These are phyloP conservation scores for Wickerhamiella domercqiae DNA, from an alignment of 805 yeast genomes.

Conservation along the genomic window DNA sequence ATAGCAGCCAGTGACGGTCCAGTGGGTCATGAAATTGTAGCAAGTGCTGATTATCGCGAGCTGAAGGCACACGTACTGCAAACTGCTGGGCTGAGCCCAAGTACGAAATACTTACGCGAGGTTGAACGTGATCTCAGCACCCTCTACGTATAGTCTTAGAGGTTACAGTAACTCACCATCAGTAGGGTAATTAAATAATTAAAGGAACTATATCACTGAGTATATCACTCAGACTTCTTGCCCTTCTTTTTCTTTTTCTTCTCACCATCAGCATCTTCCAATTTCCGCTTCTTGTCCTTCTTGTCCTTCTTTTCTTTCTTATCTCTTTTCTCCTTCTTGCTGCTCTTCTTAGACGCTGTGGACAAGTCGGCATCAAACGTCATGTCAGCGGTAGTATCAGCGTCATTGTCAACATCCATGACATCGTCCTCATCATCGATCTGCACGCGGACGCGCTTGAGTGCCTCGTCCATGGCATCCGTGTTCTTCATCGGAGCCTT, in stretches of 20 bases:
- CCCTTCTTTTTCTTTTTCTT: constrained; percentile 39
- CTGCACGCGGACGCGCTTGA: constrained; percentile 40
- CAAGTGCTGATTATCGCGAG: constrained; percentile 6
- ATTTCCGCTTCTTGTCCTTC: constrained; percentile 30
- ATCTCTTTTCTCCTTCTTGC: constrained; percentile 36
- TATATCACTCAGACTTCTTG: constrained; percentile 20
- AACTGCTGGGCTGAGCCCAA: constrained; percentile 3
- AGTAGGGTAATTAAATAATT: constrained; percentile 3
- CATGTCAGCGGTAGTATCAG: constrained; percentile 14
- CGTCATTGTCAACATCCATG: constrained; percentile 30
- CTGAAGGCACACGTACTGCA: constrained; percentile 5
- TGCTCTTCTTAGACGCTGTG: constrained; percentile 28
- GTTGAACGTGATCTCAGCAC: constrained; percentile 9
- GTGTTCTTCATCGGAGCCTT: constrained; percentile 91
- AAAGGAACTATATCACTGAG: not conserved
- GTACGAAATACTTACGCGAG: not conserved
- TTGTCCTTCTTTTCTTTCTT: constrained; percentile 39
- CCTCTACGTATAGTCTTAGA: constrained; percentile 9
- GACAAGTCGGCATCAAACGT: not conserved
- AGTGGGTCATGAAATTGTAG: constrained; percentile 19
- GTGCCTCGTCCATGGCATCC: constrained; percentile 86
- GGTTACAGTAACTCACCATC: constrained; percentile 3
- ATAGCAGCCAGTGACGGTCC: constrained; percentile 23
- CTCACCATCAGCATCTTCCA: constrained; percentile 32
- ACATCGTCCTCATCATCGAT: constrained; percentile 28